These are phyloP conservation scores for Gossypium lobatum DNA, from an alignment of 441 rosid species.

Conservation along the genomic window DNA sequence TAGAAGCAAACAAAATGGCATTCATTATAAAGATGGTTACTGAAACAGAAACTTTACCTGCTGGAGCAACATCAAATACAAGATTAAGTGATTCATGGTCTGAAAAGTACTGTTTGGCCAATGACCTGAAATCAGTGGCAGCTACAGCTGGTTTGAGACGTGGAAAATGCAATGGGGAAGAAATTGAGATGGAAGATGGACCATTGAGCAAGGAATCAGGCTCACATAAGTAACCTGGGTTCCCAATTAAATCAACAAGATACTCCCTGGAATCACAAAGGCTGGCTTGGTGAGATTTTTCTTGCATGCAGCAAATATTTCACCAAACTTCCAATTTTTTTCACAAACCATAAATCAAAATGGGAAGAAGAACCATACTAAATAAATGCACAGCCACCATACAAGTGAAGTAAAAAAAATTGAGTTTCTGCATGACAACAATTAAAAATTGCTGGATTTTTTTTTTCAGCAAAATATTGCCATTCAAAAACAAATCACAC, in stretches of 20 bases:
- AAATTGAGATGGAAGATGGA: conserved; percentile 84
- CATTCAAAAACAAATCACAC: not conserved
- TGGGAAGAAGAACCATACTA: not conserved
- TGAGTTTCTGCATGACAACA: not conserved
- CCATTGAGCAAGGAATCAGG: conserved; percentile 96
- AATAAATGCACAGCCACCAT: not conserved
- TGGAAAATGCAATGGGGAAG: conserved; percentile 95
- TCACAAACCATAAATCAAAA: not conserved
- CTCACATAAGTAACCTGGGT: conserved; percentile 80
- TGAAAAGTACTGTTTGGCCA: conserved; percentile 88
- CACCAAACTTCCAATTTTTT: not conserved
- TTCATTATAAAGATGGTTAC: not conserved
- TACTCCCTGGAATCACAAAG: conserved; percentile 72
- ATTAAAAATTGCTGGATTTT: not conserved
- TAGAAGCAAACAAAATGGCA: not conserved
- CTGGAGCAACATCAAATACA: conserved; percentile 61
- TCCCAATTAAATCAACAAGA: conserved; percentile 85
- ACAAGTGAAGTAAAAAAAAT: conserved; percentile 2
- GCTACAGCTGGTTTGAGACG: conserved; percentile 58
- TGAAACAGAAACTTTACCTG: conserved; percentile 45
- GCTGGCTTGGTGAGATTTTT: conserved; percentile 17
- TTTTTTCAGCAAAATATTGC: not conserved
- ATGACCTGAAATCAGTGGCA: conserved; percentile 56
- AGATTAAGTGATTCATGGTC: conserved; percentile 73
- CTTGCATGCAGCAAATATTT: not conserved